These are phyloP conservation scores for Huntiella savannae DNA, from an alignment of 2,329 filamentous ascomycete genomes.

Conservation along the genomic window DNA sequence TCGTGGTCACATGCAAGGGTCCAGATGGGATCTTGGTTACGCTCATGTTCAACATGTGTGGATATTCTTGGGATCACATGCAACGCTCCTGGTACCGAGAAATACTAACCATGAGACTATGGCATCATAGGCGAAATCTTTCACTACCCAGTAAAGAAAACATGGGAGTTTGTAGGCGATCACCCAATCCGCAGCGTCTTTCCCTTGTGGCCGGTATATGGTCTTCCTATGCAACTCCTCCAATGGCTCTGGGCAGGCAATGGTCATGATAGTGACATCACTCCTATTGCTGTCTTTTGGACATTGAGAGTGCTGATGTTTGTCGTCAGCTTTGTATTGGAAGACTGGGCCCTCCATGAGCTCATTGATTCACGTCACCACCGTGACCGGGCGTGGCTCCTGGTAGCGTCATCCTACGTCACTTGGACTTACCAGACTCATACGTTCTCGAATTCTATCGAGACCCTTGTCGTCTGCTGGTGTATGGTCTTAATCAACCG, in stretches of 20 bases:
- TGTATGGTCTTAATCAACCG: slow-evolving; percentile 78
- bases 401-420: slow-evolving; percentile 91
- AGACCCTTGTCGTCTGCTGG: slow-evolving; percentile 86
- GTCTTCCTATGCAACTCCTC: slow-evolving; percentile 77
- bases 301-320: slow-evolving; percentile 82
- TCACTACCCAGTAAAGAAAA: slow-evolving; percentile 70
- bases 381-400: slow-evolving; percentile 54
- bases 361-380: slow-evolving; percentile 57
- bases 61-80: too few relatives aligned
- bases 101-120: neutral
- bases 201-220: slow-evolving; percentile 89
- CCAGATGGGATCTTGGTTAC: too few relatives aligned
- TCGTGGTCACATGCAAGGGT: neutral
- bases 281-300: slow-evolving; percentile 80
- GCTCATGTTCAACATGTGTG: too few relatives aligned
- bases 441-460: slow-evolving; percentile 93
- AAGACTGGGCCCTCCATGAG: slow-evolving; percentile 95
- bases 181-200: slow-evolving; percentile 89
- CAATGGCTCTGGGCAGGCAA: slow-evolving; percentile 76
- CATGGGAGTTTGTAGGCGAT: slow-evolving; percentile 89
- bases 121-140: slow-evolving; percentile 59
- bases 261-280: slow-evolving; percentile 44
- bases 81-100: too few relatives aligned
- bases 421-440: slow-evolving; percentile 98
- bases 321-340: slow-evolving; percentile 79